Evolutionary conservation across 2,329 filamentous ascomycete species (phyloP).

Genomic region (Orbilia ellipsospora): DNA sequence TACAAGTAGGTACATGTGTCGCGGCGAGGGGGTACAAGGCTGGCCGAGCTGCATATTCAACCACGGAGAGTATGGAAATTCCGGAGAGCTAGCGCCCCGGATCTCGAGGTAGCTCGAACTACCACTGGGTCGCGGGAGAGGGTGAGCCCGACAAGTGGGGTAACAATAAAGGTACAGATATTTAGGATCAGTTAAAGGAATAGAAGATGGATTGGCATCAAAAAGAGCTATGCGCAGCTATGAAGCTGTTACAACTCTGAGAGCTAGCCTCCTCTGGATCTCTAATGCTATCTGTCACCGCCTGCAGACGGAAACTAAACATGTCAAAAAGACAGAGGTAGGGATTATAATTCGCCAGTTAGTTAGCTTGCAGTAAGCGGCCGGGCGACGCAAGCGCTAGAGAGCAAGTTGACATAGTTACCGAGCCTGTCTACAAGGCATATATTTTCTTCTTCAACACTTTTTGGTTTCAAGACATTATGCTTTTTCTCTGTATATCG

Average conservation of each 20-base stretch:
- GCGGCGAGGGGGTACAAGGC: slow-evolving; percentile 28
- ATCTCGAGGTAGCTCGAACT: slow-evolving; percentile 1
- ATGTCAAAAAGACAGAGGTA: slow-evolving; percentile 24
- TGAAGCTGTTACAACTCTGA: slow-evolving; percentile 16
- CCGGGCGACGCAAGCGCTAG: slow-evolving; percentile 38
- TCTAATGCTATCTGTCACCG: slow-evolving; percentile 37
- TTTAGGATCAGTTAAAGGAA: slow-evolving; percentile 39
- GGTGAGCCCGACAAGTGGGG: slow-evolving; percentile 8
- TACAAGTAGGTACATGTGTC: slow-evolving; percentile 46
- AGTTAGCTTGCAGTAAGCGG: slow-evolving; percentile 13
- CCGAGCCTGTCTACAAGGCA: slow-evolving; percentile 15
- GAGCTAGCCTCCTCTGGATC: slow-evolving; percentile 42
- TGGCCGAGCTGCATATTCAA: slow-evolving; percentile 42
- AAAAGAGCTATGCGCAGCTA: slow-evolving; percentile 23
- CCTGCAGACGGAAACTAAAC: slow-evolving; percentile 26
- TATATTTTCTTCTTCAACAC: slow-evolving; percentile 18
- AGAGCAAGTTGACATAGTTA: slow-evolving; percentile 25
- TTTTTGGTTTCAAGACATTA: neutral
- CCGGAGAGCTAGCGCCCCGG: slow-evolving; percentile 28
- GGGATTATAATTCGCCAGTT: slow-evolving; percentile 35
- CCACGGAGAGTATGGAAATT: slow-evolving; percentile 11
- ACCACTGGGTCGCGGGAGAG: slow-evolving; percentile 16
- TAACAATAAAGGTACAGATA: slow-evolving; percentile 24
- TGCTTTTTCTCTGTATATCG: slow-evolving; percentile 1
- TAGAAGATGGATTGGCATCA: slow-evolving; percentile 3